Base-by-base conservation (phyloP, 1,139 yeast genomes). In the Fermentozyma sake region DNA sequence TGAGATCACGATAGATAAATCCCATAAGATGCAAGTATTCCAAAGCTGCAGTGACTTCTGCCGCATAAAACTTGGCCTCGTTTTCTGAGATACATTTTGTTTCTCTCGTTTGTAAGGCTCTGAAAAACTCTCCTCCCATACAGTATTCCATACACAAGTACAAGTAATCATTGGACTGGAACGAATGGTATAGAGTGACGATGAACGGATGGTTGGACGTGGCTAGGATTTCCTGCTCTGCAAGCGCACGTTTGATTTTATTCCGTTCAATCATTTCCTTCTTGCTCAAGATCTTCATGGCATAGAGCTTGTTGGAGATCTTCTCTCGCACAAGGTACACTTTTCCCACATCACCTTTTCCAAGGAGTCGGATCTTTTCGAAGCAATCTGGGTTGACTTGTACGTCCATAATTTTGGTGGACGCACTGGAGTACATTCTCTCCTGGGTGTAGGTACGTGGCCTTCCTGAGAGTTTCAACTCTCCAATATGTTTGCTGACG, bases 71-170 rank as follows among this genome's bases (percentile, higher is more conserved):
- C 35, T 78, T 68, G 11, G 98, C 97, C 51, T 89, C 97, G 27
- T 67, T 74, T 53, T 93, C 99, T 20, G 77, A 68, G 10, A 93
- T 79, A 37, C 95, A 83, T 50, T 87, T 86, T 29, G 89, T 76
- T 37, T 79, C 83, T 36, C 96, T 70, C 0, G 96, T 87, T 58
- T 93, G 98, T 29, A 93, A 61, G 0, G 98, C 98, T 34, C 98
- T 67, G 65, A 93, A 93, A 51, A 93, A 93, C 57, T 93, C 99
- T 26, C 99, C 98, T 12, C 99, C 99, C 93, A 91, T 87, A 52
- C 98, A 93, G 48, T 91, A 93, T 55, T 93, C 99, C 96, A 93
- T 89, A 52, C 98, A 93, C 28, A 93, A 71, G 48, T 89, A 93
- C n/a, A 93, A 60, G 50, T 83, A 79, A 41, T 89, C 96, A 32